These are phyloP conservation scores for Penicillium soppii DNA, from an alignment of 495 filamentous ascomycete species.

Conservation along the genomic window DNA sequence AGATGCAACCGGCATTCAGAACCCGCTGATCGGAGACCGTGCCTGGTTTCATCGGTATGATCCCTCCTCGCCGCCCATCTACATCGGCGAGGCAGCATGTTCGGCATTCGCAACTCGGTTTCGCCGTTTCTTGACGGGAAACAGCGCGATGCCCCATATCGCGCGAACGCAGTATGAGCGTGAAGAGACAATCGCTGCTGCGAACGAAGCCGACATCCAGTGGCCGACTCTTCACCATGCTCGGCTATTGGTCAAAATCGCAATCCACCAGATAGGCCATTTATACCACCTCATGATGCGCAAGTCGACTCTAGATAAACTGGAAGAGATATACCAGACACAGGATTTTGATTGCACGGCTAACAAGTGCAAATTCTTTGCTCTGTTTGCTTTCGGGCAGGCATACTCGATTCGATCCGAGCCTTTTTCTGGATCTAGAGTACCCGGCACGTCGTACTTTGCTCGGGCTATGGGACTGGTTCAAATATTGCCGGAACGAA, in stretches of 20 bases:
- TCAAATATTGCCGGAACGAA: slow-evolving; percentile 42
- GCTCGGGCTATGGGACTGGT: slow-evolving; percentile 41
- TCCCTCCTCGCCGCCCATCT: slow-evolving; percentile 44
- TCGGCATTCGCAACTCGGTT: slow-evolving; percentile 49
- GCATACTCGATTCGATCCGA: slow-evolving; percentile 42
- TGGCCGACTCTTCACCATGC: slow-evolving; percentile 46
- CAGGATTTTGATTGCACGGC: slow-evolving; percentile 32
- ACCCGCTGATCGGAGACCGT: slow-evolving; percentile 41
- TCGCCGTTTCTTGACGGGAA: slow-evolving; percentile 41
- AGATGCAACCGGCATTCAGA: slow-evolving; percentile 37
- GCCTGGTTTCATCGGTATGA: slow-evolving; percentile 48
- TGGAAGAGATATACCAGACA: slow-evolving; percentile 43
- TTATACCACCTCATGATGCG: slow-evolving; percentile 44
- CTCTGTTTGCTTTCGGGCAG: slow-evolving; percentile 45
- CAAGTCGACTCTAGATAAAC: slow-evolving; percentile 41
- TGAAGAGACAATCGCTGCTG: slow-evolving; percentile 35
- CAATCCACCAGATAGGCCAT: slow-evolving; percentile 39
- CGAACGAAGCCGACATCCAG: slow-evolving; percentile 30
- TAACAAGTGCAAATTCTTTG: slow-evolving; percentile 46
- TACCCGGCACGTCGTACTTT: slow-evolving; percentile 46
- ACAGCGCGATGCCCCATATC: slow-evolving; percentile 39
- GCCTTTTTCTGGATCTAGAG: slow-evolving; percentile 31
- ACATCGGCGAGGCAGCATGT: slow-evolving; percentile 46
- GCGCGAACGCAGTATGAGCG: slow-evolving; percentile 41
- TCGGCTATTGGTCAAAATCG: slow-evolving; percentile 40